phyloP scores from a whole-genome alignment of 2,329 filamentous ascomycete species.

The Lachnellula suecica region DNA sequence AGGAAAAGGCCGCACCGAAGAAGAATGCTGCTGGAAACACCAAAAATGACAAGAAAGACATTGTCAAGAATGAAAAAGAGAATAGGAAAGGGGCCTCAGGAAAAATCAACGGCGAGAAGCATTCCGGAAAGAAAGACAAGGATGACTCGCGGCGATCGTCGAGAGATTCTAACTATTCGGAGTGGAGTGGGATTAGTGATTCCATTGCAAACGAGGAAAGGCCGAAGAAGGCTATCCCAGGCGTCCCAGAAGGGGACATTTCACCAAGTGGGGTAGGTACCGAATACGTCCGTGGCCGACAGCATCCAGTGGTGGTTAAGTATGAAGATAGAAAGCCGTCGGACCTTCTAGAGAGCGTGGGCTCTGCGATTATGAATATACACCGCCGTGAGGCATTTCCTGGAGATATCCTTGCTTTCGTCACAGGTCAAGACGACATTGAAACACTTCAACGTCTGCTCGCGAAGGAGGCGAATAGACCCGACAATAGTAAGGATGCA shows the following conservation, averaged over 20 bases:
- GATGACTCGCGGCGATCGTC: constrained; percentile 14
- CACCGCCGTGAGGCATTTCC: constrained; percentile 88
- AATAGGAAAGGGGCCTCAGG: background rate
- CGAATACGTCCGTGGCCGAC: constrained; percentile 75
- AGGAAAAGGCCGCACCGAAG: background rate
- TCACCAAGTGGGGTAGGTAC: constrained; percentile 27
- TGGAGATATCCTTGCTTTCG: constrained; percentile 88
- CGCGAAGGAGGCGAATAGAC: constrained; percentile 63
- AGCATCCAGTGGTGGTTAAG: constrained; percentile 72
- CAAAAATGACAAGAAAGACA: constrained; percentile 10
- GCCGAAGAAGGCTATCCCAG: background rate
- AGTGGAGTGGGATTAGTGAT: constrained; percentile 25
- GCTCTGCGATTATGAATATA: constrained; percentile 82
- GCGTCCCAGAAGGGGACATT: constrained; percentile 10
- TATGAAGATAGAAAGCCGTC: background rate
- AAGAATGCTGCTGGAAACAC: constrained; percentile 3
- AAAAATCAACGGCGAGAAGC: background rate
- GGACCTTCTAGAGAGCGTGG: constrained; percentile 57
- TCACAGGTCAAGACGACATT: constrained; percentile 92
- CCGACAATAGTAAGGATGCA: constrained; percentile 55
- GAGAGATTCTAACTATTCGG: constrained; percentile 16
- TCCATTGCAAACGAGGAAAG: constrained; percentile 6
- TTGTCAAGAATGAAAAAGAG: background rate
- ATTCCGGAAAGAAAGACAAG: background rate
- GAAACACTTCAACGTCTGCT: constrained; percentile 78